Evolutionary conservation across 805 yeast genomes (phyloP).

Genomic region (Wilhelminamyces savonicus): DNA sequence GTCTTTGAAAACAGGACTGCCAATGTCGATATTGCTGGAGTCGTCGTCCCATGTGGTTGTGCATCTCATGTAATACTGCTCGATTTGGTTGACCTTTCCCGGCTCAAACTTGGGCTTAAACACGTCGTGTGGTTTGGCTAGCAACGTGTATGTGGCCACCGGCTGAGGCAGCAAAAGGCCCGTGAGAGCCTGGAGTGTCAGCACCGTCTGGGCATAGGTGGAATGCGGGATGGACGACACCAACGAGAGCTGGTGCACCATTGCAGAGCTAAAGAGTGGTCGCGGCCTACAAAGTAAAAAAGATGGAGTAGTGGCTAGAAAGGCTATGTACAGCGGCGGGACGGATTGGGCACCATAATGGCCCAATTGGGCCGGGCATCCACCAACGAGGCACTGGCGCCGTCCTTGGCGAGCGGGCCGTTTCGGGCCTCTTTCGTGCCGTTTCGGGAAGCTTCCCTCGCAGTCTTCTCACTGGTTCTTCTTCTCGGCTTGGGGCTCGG

Average conservation of each 20-base stretch:
- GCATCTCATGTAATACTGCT: conserved; percentile 47
- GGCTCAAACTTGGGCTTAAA: conserved; percentile 50
- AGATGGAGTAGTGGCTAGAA: too few relatives aligned
- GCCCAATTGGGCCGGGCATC: too few relatives aligned
- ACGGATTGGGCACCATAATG: too few relatives aligned
- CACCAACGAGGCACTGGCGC: too few relatives aligned
- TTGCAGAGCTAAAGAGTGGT: conserved; percentile 6
- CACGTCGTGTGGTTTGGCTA: conserved; percentile 44
- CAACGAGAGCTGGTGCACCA: conserved; percentile 52
- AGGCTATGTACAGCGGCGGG: too few relatives aligned
- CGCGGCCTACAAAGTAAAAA: too few relatives aligned
- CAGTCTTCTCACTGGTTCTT: conserved; percentile 21
- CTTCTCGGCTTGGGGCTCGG: conserved; percentile 25
- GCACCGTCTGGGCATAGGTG: conserved; percentile 35
- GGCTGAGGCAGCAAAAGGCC: conserved; percentile 41
- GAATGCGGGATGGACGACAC: conserved; percentile 39
- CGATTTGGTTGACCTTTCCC: conserved; percentile 52
- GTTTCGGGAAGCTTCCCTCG: too few relatives aligned
- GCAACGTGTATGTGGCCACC: conserved; percentile 42
- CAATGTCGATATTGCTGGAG: conserved; percentile 17
- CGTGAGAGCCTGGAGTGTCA: conserved; percentile 47
- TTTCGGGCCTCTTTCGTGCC: too few relatives aligned
- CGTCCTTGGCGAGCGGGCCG: too few relatives aligned
- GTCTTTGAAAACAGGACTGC: conserved; percentile 17
- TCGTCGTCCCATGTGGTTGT: conserved; percentile 40